Evolutionary conservation across 768 basidiomycete genomes (phyloP).

Genomic region (Tricholoma flavovirens): DNA sequence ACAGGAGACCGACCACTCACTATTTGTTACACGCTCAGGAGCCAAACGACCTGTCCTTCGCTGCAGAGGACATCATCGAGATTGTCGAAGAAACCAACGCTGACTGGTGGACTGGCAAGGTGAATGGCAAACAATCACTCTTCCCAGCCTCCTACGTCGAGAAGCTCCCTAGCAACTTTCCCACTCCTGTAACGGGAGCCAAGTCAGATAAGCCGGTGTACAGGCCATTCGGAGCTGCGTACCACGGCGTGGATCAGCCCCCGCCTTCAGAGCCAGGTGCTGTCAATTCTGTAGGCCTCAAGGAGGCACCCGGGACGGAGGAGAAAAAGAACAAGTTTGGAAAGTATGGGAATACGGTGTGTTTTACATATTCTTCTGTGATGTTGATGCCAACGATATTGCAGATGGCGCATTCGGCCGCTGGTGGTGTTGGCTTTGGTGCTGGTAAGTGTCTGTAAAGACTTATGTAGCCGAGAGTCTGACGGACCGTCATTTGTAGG

Average conservation of each 20-base stretch:
- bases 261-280: constrained; percentile 2
- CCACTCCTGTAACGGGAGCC: constrained; percentile 3
- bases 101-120: constrained; percentile 85
- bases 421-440: constrained; percentile 69
- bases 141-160: constrained; percentile 76
- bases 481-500: constrained; percentile 11
- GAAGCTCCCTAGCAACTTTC: constrained; percentile 28
- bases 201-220: constrained; percentile 13
- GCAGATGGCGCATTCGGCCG: constrained; percentile 49
- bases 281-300: constrained; percentile 15
- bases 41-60: constrained; percentile 68
- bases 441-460: constrained; percentile 39
- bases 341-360: constrained; percentile 46
- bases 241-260: constrained; percentile 6
- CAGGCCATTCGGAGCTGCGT: constrained; percentile 7
- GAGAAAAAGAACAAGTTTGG: constrained; percentile 50
- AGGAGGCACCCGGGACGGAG: constrained; percentile 25
- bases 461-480: too few species aligned
- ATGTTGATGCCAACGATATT: background rate
- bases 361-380: constrained; percentile 2
- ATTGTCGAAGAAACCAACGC: constrained; percentile 65
- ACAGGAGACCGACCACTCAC: background rate
- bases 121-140: constrained; percentile 56
- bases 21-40: constrained; percentile 50
- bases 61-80: constrained; percentile 67